Evolutionary conservation across 73 alveolate genomes (phyloP).

Genomic region (Paramecium sonneborni): DNA sequence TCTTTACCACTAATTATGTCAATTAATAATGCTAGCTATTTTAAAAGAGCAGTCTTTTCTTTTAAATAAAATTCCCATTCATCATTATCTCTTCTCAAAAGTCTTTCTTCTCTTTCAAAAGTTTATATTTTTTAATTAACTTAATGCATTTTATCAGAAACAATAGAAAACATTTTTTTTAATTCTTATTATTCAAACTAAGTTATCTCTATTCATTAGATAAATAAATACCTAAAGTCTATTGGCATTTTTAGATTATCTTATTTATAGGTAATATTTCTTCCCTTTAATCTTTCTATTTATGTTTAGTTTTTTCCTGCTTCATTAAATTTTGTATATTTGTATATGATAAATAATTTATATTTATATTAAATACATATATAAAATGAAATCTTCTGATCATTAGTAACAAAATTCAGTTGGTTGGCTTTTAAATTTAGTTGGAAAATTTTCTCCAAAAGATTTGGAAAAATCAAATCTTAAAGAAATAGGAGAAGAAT

Average conservation of each 20-base stretch:
- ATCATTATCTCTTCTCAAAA: conserved; percentile 36
- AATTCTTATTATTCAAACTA: background rate
- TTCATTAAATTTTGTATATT: background rate
- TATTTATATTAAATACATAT: background rate
- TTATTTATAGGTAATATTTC: background rate
- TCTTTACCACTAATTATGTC: conserved; percentile 5
- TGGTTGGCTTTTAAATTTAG: conserved; percentile 27
- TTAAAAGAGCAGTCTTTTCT: background rate
- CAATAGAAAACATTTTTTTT: background rate
- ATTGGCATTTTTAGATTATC: background rate
- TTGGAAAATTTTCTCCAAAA: conserved; percentile 31
- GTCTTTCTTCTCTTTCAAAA: conserved; percentile 21
- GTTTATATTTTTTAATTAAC: background rate
- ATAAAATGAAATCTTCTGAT: background rate
- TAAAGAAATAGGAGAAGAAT: conserved; percentile 19
- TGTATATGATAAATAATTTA: background rate
- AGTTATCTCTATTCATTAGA: background rate
- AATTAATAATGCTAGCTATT: background rate
- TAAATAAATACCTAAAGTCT: conserved; percentile 10
- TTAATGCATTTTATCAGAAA: conserved; percentile 11
- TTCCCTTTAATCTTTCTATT: background rate
- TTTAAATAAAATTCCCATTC: background rate
- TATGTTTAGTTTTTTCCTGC: background rate
- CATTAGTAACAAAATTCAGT: background rate
- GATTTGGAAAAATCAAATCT: background rate